Evolutionary conservation across 2,329 filamentous ascomycete species (phyloP).

Genomic region (Paraphoma chrysanthemicola): DNA sequence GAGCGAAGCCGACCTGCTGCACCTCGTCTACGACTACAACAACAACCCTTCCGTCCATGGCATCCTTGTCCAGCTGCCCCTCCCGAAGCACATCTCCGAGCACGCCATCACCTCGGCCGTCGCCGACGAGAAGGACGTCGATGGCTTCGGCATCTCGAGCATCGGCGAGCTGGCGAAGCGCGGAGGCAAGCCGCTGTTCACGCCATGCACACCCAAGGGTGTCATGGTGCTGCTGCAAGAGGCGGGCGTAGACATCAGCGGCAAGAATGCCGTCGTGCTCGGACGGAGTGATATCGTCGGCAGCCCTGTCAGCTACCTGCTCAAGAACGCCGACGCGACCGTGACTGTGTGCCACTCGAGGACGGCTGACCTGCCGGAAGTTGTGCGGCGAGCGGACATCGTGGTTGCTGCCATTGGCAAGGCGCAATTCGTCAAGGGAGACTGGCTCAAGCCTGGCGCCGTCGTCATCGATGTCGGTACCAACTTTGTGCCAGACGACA

Average conservation of each 20-base stretch:
- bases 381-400: conserved; percentile 86
- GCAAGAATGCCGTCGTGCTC: conserved; percentile 93
- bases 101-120: conserved; percentile 90
- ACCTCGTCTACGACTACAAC: conserved; percentile 82
- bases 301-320: conserved; percentile 92
- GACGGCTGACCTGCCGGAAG: conserved; percentile 74
- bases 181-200: conserved; percentile 86
- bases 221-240: conserved; percentile 92
- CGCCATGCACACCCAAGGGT: conserved; percentile 95
- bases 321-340: conserved; percentile 95
- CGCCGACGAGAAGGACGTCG: conserved; percentile 93
- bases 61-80: conserved; percentile 90
- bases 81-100: conserved; percentile 90
- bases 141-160: conserved; percentile 92
- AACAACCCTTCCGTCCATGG: conserved; percentile 86
- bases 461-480: conserved; percentile 98
- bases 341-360: conserved; percentile 96
- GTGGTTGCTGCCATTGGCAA: conserved; percentile 91
- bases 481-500: conserved; percentile 88
- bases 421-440: conserved; percentile 86
- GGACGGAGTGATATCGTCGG: conserved; percentile 97
- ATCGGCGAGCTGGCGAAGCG: conserved; percentile 97
- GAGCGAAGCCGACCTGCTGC: conserved; percentile 83
- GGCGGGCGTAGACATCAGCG: conserved; percentile 79
- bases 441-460: conserved; percentile 93